Evolutionary conservation across 495 filamentous ascomycete genomes (phyloP).

Genomic region (Amniculicola lignicola): DNA sequence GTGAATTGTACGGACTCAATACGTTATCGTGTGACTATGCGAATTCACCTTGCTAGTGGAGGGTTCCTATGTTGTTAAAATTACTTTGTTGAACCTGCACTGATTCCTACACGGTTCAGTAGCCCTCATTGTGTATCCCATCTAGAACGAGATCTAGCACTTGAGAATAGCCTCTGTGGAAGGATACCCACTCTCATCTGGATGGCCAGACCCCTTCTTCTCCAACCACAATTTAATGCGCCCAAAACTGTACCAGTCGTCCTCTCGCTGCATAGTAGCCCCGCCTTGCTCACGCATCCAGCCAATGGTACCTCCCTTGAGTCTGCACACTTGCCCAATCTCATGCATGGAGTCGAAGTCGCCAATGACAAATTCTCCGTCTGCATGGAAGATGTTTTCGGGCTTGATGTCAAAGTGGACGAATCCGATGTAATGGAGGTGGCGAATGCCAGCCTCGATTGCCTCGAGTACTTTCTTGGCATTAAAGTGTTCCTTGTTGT

Average conservation of each 20-base stretch:
- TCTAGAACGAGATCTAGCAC: neutral
- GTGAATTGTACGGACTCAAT: neutral
- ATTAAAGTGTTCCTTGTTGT: neutral
- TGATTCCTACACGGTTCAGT: neutral
- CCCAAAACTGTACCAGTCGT: neutral
- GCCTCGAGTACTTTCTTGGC: neutral
- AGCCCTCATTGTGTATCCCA: neutral
- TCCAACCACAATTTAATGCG: neutral
- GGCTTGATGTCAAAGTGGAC: conserved; percentile 13
- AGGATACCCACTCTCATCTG: neutral
- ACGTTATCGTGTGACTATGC: neutral
- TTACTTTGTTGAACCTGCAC: neutral
- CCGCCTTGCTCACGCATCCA: neutral
- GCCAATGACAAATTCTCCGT: neutral
- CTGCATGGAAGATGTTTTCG: neutral
- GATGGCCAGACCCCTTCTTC: neutral
- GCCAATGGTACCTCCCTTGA: neutral
- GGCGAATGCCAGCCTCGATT: neutral
- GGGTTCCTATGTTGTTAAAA: no score
- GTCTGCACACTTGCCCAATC: neutral
- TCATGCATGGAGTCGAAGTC: neutral
- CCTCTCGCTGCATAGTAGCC: neutral
- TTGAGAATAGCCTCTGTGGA: neutral
- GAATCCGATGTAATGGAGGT: neutral
- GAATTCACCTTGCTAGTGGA: no score